A percentile compares a stretch with the other conserved stretches of the same genome.
phyloP scores from a whole-genome alignment of 441 rosid species.

The Manihot esculenta region DNA sequence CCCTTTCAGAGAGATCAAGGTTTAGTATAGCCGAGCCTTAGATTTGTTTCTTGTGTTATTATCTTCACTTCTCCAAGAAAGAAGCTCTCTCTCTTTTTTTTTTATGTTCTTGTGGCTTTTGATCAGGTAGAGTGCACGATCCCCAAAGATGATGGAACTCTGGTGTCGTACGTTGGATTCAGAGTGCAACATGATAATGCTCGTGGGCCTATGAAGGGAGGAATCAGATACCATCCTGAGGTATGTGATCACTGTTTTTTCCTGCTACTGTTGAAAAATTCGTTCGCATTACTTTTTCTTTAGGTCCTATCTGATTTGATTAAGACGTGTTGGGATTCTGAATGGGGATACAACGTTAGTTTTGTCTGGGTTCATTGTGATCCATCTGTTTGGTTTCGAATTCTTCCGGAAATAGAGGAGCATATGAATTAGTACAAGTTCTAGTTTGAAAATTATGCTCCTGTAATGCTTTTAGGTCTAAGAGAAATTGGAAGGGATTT shows the following conservation, averaged over 20 bases:
- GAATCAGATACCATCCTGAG: slow-evolving; percentile 91
- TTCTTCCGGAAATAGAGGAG: not conserved
- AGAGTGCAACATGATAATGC: slow-evolving; percentile 86
- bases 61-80: not conserved
- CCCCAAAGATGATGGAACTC: slow-evolving; percentile 76
- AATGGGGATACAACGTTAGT: not conserved
- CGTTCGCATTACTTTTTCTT: not conserved
- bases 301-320: not conserved
- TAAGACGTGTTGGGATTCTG: not conserved
- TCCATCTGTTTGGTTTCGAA: slow-evolving; percentile 5
- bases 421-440: not conserved
- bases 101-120: not conserved
- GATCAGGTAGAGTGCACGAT: slow-evolving; percentile 83
- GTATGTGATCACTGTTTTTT: slow-evolving; percentile 23
- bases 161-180: slow-evolving; percentile 71
- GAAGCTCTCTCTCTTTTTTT: not conserved
- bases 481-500: too few relatives aligned
- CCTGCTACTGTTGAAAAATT: not conserved
- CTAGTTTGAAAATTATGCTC: not conserved
- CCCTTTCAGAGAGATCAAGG: slow-evolving; percentile 96
- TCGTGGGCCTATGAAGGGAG: slow-evolving; percentile 91
- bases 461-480: not conserved
- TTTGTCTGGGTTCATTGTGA: not conserved
- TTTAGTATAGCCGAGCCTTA: slow-evolving; percentile 8
- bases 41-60: not conserved